Evolutionary conservation across 139 green algal genomes (phyloP), one percentile per base, ranked within the genome.

Genomic region (Penium margaritaceum): DNA sequence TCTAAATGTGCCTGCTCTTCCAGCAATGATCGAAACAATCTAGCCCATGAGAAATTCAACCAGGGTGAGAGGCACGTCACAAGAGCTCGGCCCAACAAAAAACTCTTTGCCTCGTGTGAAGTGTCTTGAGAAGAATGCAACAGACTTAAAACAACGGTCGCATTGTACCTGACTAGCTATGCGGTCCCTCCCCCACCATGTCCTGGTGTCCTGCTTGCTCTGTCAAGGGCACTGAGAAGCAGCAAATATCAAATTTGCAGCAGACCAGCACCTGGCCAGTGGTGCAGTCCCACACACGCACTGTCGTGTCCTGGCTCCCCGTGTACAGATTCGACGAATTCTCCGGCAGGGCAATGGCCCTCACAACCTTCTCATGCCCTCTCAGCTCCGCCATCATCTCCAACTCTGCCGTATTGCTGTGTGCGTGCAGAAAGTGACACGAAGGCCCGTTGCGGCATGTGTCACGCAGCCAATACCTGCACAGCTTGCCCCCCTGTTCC

Each of bases 271-370:
- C 85, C 84, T 90, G 67, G 5, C 85, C 85, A 37, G 75, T 88
- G 2, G 66, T 66, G 43, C 81, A 85, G 74, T 84, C 85, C 87
- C 88, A 93, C 19, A 87, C 75, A 9, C 85, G 76, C 19, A 91
- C 70, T 0, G 76, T 87, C n/a, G 78, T 72, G 57, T 92, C 88
- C 41, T 85, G 70, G 17, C 82, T 86, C 14, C 85, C 88, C 15
- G 2, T 91, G 78, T 90, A 93, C 27, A 93, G 74, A 80, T 91
- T 85, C 21, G 21, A 64, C 6, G 47, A 70, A 30, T 53, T 55
- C 55, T 41, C 55, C 2, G 67, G 67, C 9, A 80, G 66, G 6
- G 67, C 41, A 53, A 80, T 78, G 33, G 38, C 73, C 6, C 64
- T 19, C 32, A 80, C 39, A n/a, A 76, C 67, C 67, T 75, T 76